phyloP scores from a whole-genome alignment of 202 grass and related monocot species.

The Panicum hallii region DNA sequence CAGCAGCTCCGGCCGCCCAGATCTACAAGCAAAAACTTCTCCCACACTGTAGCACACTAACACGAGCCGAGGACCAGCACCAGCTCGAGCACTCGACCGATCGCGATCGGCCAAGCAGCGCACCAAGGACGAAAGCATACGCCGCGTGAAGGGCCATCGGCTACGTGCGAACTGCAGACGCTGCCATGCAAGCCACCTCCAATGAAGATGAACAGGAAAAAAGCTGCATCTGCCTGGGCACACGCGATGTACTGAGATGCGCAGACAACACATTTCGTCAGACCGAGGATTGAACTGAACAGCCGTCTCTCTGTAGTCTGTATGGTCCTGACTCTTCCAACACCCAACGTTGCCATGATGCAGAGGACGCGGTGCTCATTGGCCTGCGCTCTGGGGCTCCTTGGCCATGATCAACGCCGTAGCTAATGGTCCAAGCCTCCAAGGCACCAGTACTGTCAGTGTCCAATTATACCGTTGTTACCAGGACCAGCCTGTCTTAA shows the following conservation, averaged over 20 bases:
- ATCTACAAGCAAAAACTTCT: slow-evolving; percentile 38
- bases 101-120: not conserved
- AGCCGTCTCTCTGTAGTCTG: not conserved
- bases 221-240: slow-evolving; percentile 4
- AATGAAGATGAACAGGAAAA: slow-evolving; percentile 24
- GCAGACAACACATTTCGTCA: not conserved
- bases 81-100: not conserved
- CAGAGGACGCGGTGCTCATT: slow-evolving; percentile 1
- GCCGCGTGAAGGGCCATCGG: not conserved
- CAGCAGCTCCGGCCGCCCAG: slow-evolving; percentile 18
- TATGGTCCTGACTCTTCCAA: slow-evolving; percentile 10
- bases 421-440: slow-evolving; percentile 4
- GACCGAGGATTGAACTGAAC: not conserved
- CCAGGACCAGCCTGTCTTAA: slow-evolving; percentile 30
- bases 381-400: not conserved
- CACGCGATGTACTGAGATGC: not conserved
- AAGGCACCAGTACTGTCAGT: slow-evolving; percentile 22
- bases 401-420: slow-evolving; percentile 3
- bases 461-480: not conserved
- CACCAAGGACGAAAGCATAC: not conserved
- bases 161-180: not conserved
- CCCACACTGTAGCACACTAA: not conserved
- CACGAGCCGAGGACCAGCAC: not conserved
- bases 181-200: not conserved
- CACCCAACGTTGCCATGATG: slow-evolving; percentile 25